These are phyloP conservation scores for Dendrobium nobile DNA, from an alignment of 106 monocot species.

Conservation along the genomic window DNA sequence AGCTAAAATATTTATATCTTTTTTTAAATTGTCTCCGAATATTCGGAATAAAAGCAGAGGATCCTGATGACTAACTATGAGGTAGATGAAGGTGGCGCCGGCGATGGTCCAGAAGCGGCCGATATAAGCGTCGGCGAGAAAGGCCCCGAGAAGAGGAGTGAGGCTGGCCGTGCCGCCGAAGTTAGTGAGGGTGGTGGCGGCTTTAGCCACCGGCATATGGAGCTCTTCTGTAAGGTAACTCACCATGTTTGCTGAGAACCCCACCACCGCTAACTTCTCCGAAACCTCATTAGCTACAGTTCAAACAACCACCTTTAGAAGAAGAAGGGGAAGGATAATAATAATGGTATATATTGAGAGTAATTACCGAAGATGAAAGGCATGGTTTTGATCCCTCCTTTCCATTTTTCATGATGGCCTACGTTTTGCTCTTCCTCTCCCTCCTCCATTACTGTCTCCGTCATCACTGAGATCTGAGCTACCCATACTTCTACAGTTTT, in stretches of 20 bases:
- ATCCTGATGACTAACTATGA: conserved; percentile 30
- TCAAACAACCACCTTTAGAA: not conserved
- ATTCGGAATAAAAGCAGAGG: too few relatives aligned
- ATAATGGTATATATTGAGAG: not conserved
- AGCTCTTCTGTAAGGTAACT: conserved; percentile 72
- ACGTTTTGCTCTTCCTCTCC: too few relatives aligned
- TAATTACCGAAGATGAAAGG: conserved; percentile 61
- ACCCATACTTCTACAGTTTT: too few relatives aligned
- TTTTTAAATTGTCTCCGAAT: too few relatives aligned
- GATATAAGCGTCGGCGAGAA: conserved; percentile 70
- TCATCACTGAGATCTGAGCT: too few relatives aligned
- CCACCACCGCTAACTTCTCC: conserved; percentile 79
- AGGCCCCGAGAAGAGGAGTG: conserved; percentile 75
- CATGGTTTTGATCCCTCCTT: conserved; percentile 64
- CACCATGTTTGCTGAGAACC: conserved; percentile 84
- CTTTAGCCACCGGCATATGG: conserved; percentile 62
- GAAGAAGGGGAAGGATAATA: not conserved
- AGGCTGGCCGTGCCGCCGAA: conserved; percentile 74
- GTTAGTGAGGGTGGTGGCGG: conserved; percentile 88
- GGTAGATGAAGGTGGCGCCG: conserved; percentile 56
- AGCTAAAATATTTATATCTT: not conserved
- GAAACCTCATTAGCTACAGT: conserved; percentile 51
- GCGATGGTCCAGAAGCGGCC: conserved; percentile 84
- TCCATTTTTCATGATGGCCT: not conserved
- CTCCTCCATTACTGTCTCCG: too few relatives aligned